Base-by-base conservation (phyloP, 768 basidiomycete genomes). In the Leccinum aurantiacum region DNA sequence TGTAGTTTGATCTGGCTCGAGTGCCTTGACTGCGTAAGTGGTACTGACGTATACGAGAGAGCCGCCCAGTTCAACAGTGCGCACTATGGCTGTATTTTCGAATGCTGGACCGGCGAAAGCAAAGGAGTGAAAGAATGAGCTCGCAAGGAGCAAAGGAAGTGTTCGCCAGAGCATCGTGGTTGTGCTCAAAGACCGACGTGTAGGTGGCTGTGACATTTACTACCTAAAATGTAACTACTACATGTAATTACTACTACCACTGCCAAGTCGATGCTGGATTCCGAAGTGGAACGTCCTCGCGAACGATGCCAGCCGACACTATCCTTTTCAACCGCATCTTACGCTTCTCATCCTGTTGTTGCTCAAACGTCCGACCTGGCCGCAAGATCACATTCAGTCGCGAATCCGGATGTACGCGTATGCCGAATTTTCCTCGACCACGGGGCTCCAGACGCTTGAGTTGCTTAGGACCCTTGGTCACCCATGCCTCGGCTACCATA, bases 81-180 rank as follows among this genome's bases (percentile, higher is more conserved):
- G 89, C 33, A 95, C 91, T 61, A 98, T 82, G 63, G 89, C 91
- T 22, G 90, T 92, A 66, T 94, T 94, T 82, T 93, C 91, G 76
- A 93, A 93, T 2, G 86, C 81, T 67, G 78, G 77, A 62, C 74
- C 71, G 4, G 78, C 78, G 33, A 77, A 73, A 33, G 75, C 70
- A 25, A 78, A 69, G 27, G 78, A 71, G 41, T 77, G 72, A 54
- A 76, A 69, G 14, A 85, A 69, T 10, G 83, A 67, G 58, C 71
- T 63, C 53, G 67, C 69, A 52, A 84, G 71, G 65, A 84, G 75
- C 64, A 84, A 72, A 59, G 84, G 71, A 61, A 75, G 72, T 67
- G 69, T 77, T 79, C 79, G 79, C 75, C 74, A 78, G 70, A 76
- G 75, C 79, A 84, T 81, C 27, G 44, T 75, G 62, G 70, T 69